A percentile compares a stretch with the other conserved stretches of the same genome.
phyloP scores from a whole-genome alignment of 2,329 filamentous ascomycete species.

The Clonostachys sp. region DNA sequence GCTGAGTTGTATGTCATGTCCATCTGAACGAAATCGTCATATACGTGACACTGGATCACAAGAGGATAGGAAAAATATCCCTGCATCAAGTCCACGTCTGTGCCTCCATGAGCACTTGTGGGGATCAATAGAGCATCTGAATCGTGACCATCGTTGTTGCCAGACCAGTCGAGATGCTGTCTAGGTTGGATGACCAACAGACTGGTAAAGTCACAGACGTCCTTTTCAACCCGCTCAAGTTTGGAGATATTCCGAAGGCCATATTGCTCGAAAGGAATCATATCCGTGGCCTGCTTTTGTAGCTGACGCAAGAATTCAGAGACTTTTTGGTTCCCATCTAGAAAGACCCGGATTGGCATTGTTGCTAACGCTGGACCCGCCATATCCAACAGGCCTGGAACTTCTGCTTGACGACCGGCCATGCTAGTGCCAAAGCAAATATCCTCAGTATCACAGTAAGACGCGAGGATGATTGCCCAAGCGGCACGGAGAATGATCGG shows the following conservation, averaged over 20 bases:
- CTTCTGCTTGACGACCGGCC: slow-evolving; percentile 12
- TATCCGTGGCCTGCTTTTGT: slow-evolving; percentile 7
- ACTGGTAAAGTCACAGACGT: slow-evolving; percentile 10
- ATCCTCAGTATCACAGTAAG: slow-evolving; percentile 8
- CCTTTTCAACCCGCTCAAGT: slow-evolving; percentile 4
- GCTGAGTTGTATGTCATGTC: slow-evolving; percentile 1
- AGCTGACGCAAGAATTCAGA: slow-evolving; percentile 6
- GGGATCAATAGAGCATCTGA: not conserved
- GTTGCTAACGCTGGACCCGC: slow-evolving; percentile 8
- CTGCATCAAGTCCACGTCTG: slow-evolving; percentile 7
- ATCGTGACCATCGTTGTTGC: not conserved
- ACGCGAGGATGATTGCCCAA: slow-evolving; percentile 3
- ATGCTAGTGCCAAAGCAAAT: slow-evolving; percentile 14
- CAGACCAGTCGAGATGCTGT: not conserved
- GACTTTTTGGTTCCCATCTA: slow-evolving; percentile 3
- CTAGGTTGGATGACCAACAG: slow-evolving; percentile 9
- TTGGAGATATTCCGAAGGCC: slow-evolving; percentile 14
- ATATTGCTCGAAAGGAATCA: slow-evolving; percentile 11
- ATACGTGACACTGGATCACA: not conserved
- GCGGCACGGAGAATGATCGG: slow-evolving; percentile 8
- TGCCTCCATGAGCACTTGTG: not conserved
- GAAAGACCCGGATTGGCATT: slow-evolving; percentile 5
- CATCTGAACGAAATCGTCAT: slow-evolving; percentile 1
- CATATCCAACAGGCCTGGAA: slow-evolving; percentile 1
- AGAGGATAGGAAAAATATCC: slow-evolving; percentile 2